phyloP scores from a whole-genome alignment of 768 basidiomycete species.

The Boletus vinaceobasis region DNA sequence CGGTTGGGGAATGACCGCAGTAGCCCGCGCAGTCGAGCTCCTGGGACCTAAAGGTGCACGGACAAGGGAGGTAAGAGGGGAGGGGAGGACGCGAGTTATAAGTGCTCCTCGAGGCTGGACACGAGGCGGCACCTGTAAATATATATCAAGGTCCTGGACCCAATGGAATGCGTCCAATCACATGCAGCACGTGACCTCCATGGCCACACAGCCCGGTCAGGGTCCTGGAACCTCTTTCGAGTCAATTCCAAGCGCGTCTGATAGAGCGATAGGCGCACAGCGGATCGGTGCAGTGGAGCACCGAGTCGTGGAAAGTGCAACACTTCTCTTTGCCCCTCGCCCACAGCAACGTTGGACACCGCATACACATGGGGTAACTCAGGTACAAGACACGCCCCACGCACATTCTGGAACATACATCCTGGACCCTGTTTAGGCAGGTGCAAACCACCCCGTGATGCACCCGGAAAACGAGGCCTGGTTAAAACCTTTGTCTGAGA shows the following conservation, averaged over 20 bases:
- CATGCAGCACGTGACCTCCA: constrained; percentile 17
- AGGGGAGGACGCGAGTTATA: constrained; percentile 13
- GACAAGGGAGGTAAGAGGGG: constrained; percentile 3
- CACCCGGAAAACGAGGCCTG: background rate
- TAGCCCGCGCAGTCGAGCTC: constrained; percentile 24
- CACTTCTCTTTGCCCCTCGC: background rate
- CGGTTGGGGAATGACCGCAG: constrained; percentile 22
- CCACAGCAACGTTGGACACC: constrained; percentile 4
- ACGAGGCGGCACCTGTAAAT: constrained; percentile 23
- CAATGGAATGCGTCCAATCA: constrained; percentile 24
- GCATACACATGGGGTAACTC: background rate
- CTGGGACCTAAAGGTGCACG: constrained; percentile 15
- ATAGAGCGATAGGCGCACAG: background rate
- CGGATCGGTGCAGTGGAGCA: background rate
- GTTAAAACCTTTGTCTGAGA: background rate
- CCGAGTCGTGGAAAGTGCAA: background rate
- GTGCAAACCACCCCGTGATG: background rate
- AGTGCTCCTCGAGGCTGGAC: constrained; percentile 24
- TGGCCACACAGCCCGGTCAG: background rate
- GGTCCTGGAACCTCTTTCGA: background rate
- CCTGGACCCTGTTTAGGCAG: background rate
- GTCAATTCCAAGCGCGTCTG: background rate
- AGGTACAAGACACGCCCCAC: background rate
- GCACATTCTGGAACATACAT: background rate
- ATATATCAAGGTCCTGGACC: constrained; percentile 2